Evolutionary conservation across 202 grass and related monocot genomes (phyloP).

Genomic region (Panicum virgatum): DNA sequence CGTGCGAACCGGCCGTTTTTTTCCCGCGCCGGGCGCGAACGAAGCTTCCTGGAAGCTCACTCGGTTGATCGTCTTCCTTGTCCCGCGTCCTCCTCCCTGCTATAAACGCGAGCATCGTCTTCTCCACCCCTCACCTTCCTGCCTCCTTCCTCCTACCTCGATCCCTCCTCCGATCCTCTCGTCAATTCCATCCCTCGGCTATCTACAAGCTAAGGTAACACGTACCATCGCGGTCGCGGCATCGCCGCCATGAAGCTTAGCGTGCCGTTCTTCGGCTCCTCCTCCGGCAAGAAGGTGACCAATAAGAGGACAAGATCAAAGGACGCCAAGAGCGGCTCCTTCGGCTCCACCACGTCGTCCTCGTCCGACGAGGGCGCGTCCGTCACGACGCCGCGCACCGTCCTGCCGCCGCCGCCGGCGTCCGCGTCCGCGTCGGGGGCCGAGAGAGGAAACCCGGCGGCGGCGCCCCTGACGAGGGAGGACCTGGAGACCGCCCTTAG

Average conservation of each 20-base stretch:
- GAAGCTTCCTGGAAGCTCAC: constrained; percentile 83
- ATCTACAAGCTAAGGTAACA: background rate
- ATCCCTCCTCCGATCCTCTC: background rate
- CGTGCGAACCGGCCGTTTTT: constrained; percentile 5
- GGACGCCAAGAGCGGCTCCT: constrained; percentile 35
- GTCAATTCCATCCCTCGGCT: background rate
- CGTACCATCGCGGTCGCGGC: too few relatives aligned
- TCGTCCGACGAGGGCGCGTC: constrained; percentile 51
- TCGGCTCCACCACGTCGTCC: constrained; percentile 41
- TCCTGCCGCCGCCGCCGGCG: constrained; percentile 1
- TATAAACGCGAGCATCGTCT: constrained; percentile 2
- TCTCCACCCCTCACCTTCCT: constrained; percentile 23
- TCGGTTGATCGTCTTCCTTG: background rate
- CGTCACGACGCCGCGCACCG: constrained; percentile 43
- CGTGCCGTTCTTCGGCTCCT: constrained; percentile 38
- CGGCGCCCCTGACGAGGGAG: constrained; percentile 35
- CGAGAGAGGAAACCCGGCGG: too few relatives aligned
- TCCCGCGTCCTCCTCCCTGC: background rate
- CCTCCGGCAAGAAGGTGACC: background rate
- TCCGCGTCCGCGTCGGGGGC: background rate
- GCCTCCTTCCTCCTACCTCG: background rate
- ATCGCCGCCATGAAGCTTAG: constrained; percentile 68
- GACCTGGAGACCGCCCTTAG: constrained; percentile 69
- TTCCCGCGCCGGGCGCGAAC: constrained; percentile 45
- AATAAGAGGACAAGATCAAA: constrained; percentile 11